Percentiles rank a stretch among this genome's conserved stretches.
These are phyloP conservation scores for Solanum appendiculatum DNA, from an alignment of 257 asterid genomes.

Conservation along the genomic window DNA sequence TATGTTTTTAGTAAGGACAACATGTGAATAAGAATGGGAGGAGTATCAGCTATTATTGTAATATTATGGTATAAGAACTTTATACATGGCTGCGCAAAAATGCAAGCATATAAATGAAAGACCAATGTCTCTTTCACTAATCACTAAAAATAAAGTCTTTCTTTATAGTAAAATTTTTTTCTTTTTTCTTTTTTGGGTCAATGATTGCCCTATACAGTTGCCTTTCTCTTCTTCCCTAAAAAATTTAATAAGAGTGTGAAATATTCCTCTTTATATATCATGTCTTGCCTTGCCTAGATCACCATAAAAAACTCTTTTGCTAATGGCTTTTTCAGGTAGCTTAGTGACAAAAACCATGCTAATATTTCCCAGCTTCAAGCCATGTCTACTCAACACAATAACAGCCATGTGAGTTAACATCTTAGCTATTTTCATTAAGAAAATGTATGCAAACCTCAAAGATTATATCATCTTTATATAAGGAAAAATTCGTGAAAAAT, in stretches of 20 bases:
- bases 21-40: no score
- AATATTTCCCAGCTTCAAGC: not conserved
- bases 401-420: not conserved
- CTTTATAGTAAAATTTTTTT: no score
- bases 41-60: not conserved
- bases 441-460: not conserved
- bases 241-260: no score
- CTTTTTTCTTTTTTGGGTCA: not conserved
- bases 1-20: no score
- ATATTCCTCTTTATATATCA: not conserved
- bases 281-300: not conserved
- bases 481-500: not conserved
- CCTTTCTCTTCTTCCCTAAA: not conserved
- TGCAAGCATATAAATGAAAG: not conserved
- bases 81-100: not conserved
- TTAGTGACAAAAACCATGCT: not conserved
- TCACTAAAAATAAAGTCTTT: not conserved
- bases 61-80: not conserved
- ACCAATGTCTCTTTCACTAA: not conserved
- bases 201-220: not conserved
- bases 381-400: not conserved
- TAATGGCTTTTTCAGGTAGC: not conserved
- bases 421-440: no score
- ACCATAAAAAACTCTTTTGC: not conserved
- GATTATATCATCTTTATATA: not conserved